phyloP scores from a whole-genome alignment of 73 alveolate species.

The Paramecium pentaurelia region DNA sequence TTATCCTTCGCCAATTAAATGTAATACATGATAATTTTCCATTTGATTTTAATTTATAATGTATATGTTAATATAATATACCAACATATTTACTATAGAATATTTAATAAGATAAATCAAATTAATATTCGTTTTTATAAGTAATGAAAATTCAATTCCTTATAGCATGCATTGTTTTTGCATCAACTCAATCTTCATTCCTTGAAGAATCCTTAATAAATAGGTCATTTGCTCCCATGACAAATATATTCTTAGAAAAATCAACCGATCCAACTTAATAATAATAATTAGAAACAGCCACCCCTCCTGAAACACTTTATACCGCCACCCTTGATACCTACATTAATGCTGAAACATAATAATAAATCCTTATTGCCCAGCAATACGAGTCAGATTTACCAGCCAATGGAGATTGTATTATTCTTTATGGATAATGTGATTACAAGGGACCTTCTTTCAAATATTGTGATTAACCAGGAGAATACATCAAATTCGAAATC shows the following conservation, averaged over 20 bases:
- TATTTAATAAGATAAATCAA: neutral
- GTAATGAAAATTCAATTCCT: neutral
- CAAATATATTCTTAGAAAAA: neutral
- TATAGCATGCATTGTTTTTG: neutral
- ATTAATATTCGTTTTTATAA: neutral
- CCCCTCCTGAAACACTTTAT: neutral
- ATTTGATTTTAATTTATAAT: conserved; percentile 43
- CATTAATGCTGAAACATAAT: neutral
- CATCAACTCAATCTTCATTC: neutral
- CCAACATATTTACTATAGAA: neutral
- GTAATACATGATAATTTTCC: conserved; percentile 93
- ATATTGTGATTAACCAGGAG: conserved; percentile 14
- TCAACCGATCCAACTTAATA: neutral
- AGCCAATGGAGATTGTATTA: neutral
- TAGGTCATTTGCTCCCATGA: neutral
- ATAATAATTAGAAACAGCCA: conserved; percentile 2
- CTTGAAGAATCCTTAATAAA: neutral
- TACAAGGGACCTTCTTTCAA: neutral
- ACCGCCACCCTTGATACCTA: neutral
- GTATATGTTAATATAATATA: neutral
- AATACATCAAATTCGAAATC: neutral
- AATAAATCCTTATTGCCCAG: neutral
- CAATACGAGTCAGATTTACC: neutral
- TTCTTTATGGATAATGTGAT: conserved; percentile 9
- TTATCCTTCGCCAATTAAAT: conserved; percentile 99